Evolutionary conservation across 2,329 filamentous ascomycete genomes (phyloP), one percentile per base, ranked within the genome.

Genomic region (Colletotrichum sp.): DNA sequence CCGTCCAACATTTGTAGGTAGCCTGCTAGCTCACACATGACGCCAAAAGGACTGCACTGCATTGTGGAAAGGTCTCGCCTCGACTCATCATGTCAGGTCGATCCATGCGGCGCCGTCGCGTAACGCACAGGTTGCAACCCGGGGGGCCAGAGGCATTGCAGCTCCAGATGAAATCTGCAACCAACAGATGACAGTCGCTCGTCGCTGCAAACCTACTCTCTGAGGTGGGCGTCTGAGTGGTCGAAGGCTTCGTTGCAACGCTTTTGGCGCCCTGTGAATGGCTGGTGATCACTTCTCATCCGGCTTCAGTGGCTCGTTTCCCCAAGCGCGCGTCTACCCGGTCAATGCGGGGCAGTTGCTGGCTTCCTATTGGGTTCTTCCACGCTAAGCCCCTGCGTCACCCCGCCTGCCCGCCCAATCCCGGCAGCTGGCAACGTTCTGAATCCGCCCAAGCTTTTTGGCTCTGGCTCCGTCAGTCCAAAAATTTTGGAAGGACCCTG

Each of bases 241-340:
- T 27, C 27, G 28, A 68, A 39, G 39, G 19, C 55, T 36, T 69
- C 25, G 32, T 16, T 64, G n/a, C 19, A 52, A 63, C 57, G 34
- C 59, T 64, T 52, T 64, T 71, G 57, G 15, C 68, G 61, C 32
- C 27, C 11, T 63, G 60, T 68, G 30, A 64, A 32, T 63, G 52
- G 60, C 36, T 28, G 30, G 36, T 66, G 15, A 34, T 60, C 30
- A n/a, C 27, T 28, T 48, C 19, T 66, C 59, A 25, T 60, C 36
- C 1, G 27, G 32, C 48, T 27, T 68, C 30, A 59, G 30, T 55
- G 44, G 70, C 64, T 55, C 34, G 72, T 71, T 76, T 73, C 74
- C 27, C 74, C 66, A 77, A 72, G 76, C 76, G 76, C 76, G 76
- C 76, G 76, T 77, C 65, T 76, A 76, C 55, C 28, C 19, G 22